Evolutionary conservation across 2,329 filamentous ascomycete species (phyloP), one percentile per base, ranked within the genome.

Genomic region (Cryphonectria carpinicola): DNA sequence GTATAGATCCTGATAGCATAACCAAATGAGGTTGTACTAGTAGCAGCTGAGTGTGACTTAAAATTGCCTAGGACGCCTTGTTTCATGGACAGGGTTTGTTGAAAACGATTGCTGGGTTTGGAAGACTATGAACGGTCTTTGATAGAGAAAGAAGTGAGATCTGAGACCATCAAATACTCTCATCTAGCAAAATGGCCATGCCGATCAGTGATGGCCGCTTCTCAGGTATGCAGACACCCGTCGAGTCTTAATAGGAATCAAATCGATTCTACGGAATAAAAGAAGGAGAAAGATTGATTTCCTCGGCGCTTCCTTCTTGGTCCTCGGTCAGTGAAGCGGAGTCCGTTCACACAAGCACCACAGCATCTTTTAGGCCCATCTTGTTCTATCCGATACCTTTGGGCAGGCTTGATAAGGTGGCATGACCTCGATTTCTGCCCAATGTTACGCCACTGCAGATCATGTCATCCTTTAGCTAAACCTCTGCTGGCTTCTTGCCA

Each of bases 321-420:
- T 35, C 22, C n/a, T 68, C 70, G 64, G 60, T 70, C 22, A 65
- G 70, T 56, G 66, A 39, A 61, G 62, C 41, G 41, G n/a, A 25
- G 17, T 60, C 60, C 25, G 6, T 35, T 25, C 69, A 68, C 70
- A 65, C 62, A 22, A 28, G n/a, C 46, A 43, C 46, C 19, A 28
- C 63, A 41, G 35, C 22, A n/a, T 56, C 39, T 46, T n/a, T n/a
- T 17, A 10, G 22, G 39, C 4, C 14, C 32, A 49, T 54, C 37
- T 46, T 19, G 19, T 65, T 41, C 25, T 35, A 56, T 60, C 22
- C 11, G 35, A 35, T 37, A 11, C 39, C 37, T 37, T 68, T 25
- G 19, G 22, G 58, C 19, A 67, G 39, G 25, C 7, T 35, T 25
- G 35, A 22, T 37, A 39, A 8, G 32, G 22, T 35, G 17, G 17